These are phyloP conservation scores for Tricholoma sp. DNA, from an alignment of 768 basidiomycete species.

Conservation along the genomic window DNA sequence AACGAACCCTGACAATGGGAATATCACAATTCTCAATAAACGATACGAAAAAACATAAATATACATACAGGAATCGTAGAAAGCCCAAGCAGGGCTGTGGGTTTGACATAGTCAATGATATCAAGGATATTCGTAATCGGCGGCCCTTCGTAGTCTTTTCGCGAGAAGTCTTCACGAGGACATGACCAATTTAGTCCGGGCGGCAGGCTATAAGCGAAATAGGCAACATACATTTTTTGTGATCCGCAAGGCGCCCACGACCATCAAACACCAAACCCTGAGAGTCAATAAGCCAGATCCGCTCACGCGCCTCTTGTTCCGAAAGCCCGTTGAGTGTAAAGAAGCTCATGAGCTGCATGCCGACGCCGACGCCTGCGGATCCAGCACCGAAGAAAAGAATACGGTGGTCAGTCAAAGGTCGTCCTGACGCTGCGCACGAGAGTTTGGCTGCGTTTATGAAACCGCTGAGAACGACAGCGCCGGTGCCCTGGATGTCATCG, in stretches of 20 bases:
- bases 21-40: not conserved
- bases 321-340: conserved; percentile 77
- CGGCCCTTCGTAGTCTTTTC: conserved; percentile 71
- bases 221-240: conserved; percentile 67
- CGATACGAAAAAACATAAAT: not conserved
- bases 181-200: conserved; percentile 6
- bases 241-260: conserved; percentile 69
- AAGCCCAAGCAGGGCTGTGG: conserved; percentile 85
- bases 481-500: conserved; percentile 90
- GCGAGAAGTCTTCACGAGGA: conserved; percentile 62
- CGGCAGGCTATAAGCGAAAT: not conserved
- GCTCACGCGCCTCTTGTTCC: conserved; percentile 67
- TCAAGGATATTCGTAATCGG: conserved; percentile 72
- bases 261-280: conserved; percentile 78
- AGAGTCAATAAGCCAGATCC: conserved; percentile 83
- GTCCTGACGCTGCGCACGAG: conserved; percentile 64
- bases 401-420: conserved; percentile 64
- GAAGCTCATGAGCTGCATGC: conserved; percentile 83
- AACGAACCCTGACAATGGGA: conserved; percentile 58
- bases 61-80: conserved; percentile 67
- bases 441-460: conserved; percentile 84
- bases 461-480: conserved; percentile 87
- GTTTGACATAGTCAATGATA: conserved; percentile 76
- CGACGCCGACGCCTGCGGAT: conserved; percentile 89
- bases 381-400: conserved; percentile 94